Percentiles rank a stretch among this genome's conserved stretches.
phyloP scores from a whole-genome alignment of 2,329 filamentous ascomycete species.

The Thielaviopsis punctulata region DNA sequence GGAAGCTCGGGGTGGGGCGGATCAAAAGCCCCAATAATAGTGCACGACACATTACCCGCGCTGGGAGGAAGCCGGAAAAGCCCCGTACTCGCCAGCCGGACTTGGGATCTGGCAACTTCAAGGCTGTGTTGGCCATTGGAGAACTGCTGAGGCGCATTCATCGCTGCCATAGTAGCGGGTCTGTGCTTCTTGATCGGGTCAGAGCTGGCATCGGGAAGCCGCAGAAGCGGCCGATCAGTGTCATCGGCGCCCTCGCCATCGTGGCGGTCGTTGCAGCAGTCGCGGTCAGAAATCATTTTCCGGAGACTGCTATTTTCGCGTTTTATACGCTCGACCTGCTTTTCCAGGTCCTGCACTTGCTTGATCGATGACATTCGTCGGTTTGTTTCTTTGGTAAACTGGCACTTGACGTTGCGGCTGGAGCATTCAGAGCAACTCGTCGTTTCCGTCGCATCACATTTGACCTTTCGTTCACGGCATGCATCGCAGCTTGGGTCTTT shows the following conservation, averaged over 20 bases:
- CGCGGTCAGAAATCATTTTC: slow-evolving; percentile 39
- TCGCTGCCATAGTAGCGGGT: slow-evolving; percentile 10
- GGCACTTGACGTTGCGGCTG: slow-evolving; percentile 89
- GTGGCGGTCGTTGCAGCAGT: slow-evolving; percentile 33
- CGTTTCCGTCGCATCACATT: slow-evolving; percentile 93
- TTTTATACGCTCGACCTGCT: slow-evolving; percentile 65
- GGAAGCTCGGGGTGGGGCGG: slow-evolving; percentile 49
- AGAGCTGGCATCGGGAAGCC: slow-evolving; percentile 5
- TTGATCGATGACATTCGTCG: slow-evolving; percentile 98
- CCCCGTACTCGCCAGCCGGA: slow-evolving; percentile 10
- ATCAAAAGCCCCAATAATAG: slow-evolving; percentile 23
- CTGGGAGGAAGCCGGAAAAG: slow-evolving; percentile 11
- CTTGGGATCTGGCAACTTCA: slow-evolving; percentile 10
- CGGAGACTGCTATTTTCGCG: slow-evolving; percentile 63
- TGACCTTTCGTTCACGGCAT: slow-evolving; percentile 70
- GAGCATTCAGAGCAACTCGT: slow-evolving; percentile 95
- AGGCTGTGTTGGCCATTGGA: slow-evolving; percentile 9
- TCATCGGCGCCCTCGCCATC: slow-evolving; percentile 31
- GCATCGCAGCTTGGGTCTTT: slow-evolving; percentile 98
- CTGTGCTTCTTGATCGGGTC: slow-evolving; percentile 11
- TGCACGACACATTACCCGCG: slow-evolving; percentile 11
- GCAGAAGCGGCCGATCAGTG: slow-evolving; percentile 24
- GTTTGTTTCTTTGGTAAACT: slow-evolving; percentile 98
- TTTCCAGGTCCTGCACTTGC: slow-evolving; percentile 93
- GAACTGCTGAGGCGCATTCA: slow-evolving; percentile 8